Evolutionary conservation across 2,329 filamentous ascomycete genomes (phyloP).

Genomic region (Diaporthe sp.): DNA sequence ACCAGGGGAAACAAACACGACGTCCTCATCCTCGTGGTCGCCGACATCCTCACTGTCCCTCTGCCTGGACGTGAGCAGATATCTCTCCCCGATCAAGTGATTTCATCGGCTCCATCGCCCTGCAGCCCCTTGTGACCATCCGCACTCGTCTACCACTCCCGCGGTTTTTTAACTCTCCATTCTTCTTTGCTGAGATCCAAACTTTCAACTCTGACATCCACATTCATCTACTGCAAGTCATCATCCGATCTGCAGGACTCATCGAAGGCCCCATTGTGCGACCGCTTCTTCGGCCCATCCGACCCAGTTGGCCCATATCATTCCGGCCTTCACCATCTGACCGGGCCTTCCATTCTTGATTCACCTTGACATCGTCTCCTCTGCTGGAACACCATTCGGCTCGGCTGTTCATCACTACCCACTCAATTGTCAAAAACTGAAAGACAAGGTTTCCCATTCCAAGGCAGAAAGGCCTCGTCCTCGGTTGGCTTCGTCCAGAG

Average conservation of each 20-base stretch:
- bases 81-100: conserved; percentile 14
- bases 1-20: conserved; percentile 27
- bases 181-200: conserved; percentile 1
- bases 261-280: conserved; percentile 3
- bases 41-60: neutral
- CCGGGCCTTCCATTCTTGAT: neutral
- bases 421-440: conserved; percentile 2
- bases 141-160: conserved; percentile 4
- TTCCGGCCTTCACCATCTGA: conserved; percentile 13
- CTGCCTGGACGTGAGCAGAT: neutral
- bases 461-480: conserved; percentile 31
- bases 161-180: conserved; percentile 29
- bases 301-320: conserved; percentile 23
- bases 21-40: neutral
- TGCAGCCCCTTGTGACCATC: conserved; percentile 19
- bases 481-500: conserved; percentile 25
- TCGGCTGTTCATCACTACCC: conserved; percentile 4
- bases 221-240: conserved; percentile 32
- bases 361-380: neutral
- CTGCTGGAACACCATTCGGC: neutral
- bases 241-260: conserved; percentile 28
- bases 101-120: conserved; percentile 24
- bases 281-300: conserved; percentile 31
- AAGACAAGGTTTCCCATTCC: neutral
- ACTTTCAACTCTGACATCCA: conserved; percentile 1